These are phyloP conservation scores for Spergularia bocconei DNA, from an alignment of 148 eudicot genomes.

Conservation along the genomic window DNA sequence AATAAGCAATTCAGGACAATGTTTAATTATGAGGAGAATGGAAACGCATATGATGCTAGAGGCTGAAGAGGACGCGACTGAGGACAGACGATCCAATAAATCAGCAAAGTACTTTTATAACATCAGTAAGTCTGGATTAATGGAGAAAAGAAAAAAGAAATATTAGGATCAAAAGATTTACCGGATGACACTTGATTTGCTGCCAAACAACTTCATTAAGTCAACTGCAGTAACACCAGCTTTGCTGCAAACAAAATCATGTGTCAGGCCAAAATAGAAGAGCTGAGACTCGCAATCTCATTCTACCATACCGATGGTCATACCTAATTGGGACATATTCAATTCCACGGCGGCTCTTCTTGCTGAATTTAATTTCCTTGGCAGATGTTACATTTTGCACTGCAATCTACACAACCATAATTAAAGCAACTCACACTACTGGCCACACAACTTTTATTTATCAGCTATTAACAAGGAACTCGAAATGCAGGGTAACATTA, in stretches of 20 bases:
- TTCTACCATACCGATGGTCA: neutral
- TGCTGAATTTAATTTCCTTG: constrained; percentile 67
- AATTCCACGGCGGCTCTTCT: constrained; percentile 75
- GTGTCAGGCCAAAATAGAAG: neutral
- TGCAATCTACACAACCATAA: constrained; percentile 60
- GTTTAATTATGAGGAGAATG: constrained; percentile 1
- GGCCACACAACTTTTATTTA: neutral
- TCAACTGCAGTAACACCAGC: constrained; percentile 72
- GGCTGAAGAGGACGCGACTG: neutral
- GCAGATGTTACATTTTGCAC: constrained; percentile 80
- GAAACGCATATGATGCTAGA: neutral
- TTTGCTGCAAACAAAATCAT: constrained; percentile 50
- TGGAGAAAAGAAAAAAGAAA: neutral
- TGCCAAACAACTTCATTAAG: constrained; percentile 81
- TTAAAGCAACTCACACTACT: neutral
- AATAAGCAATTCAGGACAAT: neutral
- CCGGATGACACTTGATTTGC: constrained; percentile 86
- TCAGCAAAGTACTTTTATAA: neutral
- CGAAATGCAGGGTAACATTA: neutral
- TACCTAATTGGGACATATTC: constrained; percentile 71
- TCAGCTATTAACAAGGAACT: neutral
- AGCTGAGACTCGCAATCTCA: neutral
- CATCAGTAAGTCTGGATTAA: neutral
- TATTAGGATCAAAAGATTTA: constrained; percentile 23
- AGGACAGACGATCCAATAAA: neutral